phyloP scores from a whole-genome alignment of 768 basidiomycete species.

The Xerocomellus amylosporus region DNA sequence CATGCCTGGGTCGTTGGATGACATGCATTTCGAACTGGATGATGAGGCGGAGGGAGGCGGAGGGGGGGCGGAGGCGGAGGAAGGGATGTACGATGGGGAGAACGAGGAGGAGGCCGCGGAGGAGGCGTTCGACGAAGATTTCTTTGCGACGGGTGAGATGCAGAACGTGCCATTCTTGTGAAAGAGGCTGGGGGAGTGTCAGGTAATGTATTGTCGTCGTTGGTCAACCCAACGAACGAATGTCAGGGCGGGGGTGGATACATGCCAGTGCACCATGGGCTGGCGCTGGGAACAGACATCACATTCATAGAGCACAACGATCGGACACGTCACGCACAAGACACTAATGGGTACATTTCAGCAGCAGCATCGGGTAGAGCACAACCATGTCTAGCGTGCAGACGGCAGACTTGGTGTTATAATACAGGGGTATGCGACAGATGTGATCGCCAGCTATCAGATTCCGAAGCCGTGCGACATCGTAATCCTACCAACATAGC shows the following conservation, averaged over 20 bases:
- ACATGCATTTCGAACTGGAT: conserved; percentile 54
- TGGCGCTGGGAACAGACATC: neutral
- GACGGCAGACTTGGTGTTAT: too few species aligned
- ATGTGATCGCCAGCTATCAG: too few species aligned
- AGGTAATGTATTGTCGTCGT: neutral
- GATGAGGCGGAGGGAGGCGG: conserved; percentile 44
- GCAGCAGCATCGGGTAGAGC: neutral
- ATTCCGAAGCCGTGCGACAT: too few species aligned
- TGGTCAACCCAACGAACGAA: neutral
- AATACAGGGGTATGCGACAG: too few species aligned
- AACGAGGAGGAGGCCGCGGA: conserved; percentile 65
- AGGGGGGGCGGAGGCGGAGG: conserved; percentile 30
- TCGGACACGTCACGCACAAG: conserved; percentile 1
- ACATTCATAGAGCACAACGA: neutral
- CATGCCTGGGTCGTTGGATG: conserved; percentile 82
- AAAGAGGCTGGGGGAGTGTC: neutral
- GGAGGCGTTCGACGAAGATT: conserved; percentile 74
- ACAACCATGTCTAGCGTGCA: neutral
- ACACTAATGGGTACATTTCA: neutral
- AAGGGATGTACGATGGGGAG: conserved; percentile 36
- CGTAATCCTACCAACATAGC: too few species aligned
- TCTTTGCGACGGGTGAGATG: conserved; percentile 82
- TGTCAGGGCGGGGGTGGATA: neutral
- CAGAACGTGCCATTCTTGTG: conserved; percentile 68
- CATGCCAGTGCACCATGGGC: neutral